Evolutionary conservation across 75 land plant species (phyloP).

Genomic region (Cupressus sempervirens): DNA sequence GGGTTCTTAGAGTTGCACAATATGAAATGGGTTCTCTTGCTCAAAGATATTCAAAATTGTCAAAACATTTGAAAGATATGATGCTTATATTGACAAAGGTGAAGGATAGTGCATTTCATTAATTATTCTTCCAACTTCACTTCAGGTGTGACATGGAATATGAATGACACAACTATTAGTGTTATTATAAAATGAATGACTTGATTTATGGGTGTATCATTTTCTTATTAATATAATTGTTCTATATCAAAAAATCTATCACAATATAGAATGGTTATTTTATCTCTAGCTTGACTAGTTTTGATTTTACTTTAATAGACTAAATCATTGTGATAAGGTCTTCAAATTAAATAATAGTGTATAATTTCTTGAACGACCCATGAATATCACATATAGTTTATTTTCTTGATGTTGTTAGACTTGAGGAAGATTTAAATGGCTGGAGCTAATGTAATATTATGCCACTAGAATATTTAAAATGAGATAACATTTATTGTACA

Average conservation of each 20-base stretch:
- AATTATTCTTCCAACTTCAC: slow-evolving; percentile 65
- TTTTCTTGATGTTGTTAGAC: background rate
- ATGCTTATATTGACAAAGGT: slow-evolving; percentile 69
- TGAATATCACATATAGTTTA: background rate
- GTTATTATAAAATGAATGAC: background rate
- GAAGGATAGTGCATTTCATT: slow-evolving; percentile 56
- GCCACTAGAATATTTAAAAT: too few relatives aligned
- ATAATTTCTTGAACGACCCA: background rate
- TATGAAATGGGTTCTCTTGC: slow-evolving; percentile 90
- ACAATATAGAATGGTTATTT: background rate
- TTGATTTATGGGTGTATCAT: background rate
- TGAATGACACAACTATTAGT: background rate
- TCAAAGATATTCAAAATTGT: slow-evolving; percentile 52
- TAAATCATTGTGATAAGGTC: background rate
- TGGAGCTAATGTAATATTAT: too few relatives aligned
- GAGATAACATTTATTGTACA: too few relatives aligned
- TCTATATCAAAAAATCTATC: background rate
- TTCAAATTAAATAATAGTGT: background rate
- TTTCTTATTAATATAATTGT: background rate
- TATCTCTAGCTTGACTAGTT: background rate
- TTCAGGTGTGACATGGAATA: slow-evolving; percentile 57
- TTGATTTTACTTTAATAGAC: background rate
- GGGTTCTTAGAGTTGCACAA: slow-evolving; percentile 73
- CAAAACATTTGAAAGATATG: slow-evolving; percentile 91
- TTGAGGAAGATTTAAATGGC: background rate